phyloP scores from a whole-genome alignment of 1,284 basidiomycete genomes.

The Puccinia polysora region DNA sequence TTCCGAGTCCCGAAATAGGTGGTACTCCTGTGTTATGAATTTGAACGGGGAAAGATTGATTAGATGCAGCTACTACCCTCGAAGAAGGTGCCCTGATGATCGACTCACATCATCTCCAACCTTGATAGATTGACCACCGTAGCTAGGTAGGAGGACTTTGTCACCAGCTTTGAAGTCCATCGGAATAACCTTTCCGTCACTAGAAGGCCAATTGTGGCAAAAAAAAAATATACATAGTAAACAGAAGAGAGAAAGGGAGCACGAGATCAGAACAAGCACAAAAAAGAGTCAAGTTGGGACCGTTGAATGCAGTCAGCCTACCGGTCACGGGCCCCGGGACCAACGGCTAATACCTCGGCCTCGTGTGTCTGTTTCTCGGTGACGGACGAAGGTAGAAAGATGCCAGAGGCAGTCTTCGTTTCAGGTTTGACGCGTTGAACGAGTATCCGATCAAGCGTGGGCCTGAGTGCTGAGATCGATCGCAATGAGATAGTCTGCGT shows the following conservation, averaged over 20 bases:
- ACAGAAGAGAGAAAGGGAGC: background rate
- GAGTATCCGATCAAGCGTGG: conserved; percentile 90
- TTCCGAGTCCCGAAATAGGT: conserved; percentile 88
- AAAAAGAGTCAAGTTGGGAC: too few relatives aligned
- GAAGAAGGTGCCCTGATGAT: background rate
- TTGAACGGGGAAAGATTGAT: too few relatives aligned
- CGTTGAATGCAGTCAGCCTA: too few relatives aligned
- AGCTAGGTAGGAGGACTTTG: conserved; percentile 85
- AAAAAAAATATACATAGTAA: background rate
- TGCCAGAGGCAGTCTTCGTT: conserved; percentile 87
- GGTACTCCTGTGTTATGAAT: conserved; percentile 87
- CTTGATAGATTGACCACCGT: conserved; percentile 94
- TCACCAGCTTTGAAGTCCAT: conserved; percentile 80
- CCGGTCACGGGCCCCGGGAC: conserved; percentile 83
- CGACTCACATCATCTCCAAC: conserved; percentile 90
- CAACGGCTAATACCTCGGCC: conserved; percentile 91
- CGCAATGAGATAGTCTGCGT: conserved; percentile 19
- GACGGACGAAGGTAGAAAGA: conserved; percentile 86
- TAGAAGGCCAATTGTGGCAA: background rate
- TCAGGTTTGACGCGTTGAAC: conserved; percentile 93
- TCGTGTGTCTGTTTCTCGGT: conserved; percentile 82
- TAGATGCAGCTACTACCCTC: too few relatives aligned
- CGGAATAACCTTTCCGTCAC: conserved; percentile 71
- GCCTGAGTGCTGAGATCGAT: conserved; percentile 82
- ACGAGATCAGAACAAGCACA: too few relatives aligned